Evolutionary conservation across 768 basidiomycete genomes (phyloP), one percentile per base, ranked within the genome.

Genomic region (Lactarius vividus): DNA sequence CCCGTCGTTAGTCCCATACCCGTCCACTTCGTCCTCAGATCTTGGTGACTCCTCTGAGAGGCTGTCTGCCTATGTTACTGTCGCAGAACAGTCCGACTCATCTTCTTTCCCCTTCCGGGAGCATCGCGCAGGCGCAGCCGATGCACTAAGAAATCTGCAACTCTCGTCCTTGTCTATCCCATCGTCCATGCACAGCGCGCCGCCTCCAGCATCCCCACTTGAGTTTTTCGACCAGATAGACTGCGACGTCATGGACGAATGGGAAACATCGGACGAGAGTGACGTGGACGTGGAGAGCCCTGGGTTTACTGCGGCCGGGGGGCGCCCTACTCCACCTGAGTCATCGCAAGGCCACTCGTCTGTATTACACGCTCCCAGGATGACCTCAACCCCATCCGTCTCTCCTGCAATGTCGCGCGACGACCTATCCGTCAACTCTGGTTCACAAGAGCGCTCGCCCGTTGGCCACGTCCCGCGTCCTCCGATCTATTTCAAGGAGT

Each of bases 211-310:
- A 7, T 86, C 88, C 16, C 84, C 88, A 0, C 83, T 85, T 29
- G 84, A 85, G 35, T 91, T 91, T 80, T 91, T 92, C 74, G 89
- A 92, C 76, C 83, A 77, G 66, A 86, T 91, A 18, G 85, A 88
- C 53, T 84, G 84, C 7, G 88, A 88, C 74, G 88, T 84, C 29
- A 85, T 91, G 84, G 87, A 89, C 70, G 89, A 88, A 68, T 76
- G 88, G 61, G 88, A 85, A 33, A 84, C 86, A 28, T 85, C 84
- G 58, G 81, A 81, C 29, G 81, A 81, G 62, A 76, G 75, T 59
- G 74, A 74, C 26, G 60, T 44, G 23, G 77, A 74, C 28, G 73
- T 72, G 35, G 73, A 66, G 15, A 56, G 57, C 37, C 35, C 63
- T 71, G 75, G 35, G 70, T 69, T 66, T 28, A 44, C 26, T 8